Evolutionary conservation across 257 asterid species (phyloP), one percentile per base, ranked within the genome.

Genomic region (Plantago elongata): DNA sequence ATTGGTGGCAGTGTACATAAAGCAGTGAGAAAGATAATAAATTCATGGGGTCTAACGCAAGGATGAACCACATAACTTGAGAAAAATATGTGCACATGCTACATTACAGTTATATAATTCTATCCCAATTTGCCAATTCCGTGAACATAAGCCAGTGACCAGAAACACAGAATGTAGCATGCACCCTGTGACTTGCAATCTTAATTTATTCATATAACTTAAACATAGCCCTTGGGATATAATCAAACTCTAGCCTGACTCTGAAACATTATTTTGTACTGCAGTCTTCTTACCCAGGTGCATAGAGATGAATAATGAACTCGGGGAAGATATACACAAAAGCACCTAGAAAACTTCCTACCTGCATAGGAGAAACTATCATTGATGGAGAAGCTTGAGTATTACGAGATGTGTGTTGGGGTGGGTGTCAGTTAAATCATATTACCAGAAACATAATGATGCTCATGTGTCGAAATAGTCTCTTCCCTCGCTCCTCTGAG

Each of bases 251-350:
- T 34, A 50, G 64, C 43, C 54, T 51, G 1, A 49, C 57, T 22
- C 38, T 22, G 51, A 15, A 38, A 64, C 71, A 63, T 16, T 69
- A 18, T 55, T 8, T 34, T n/a, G 17, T 60, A 34, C 40, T 13
- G 27, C 13, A 46, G 50, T 61, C 51, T 45, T 54, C 81, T 73
- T 76, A 79, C 82, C 84, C 79, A 34, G 84, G 82, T 60, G 84
- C 82, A 68, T 73, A 79, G 14, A 62, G 45, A 68, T 61, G 77
- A 64, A 79, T 38, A 57, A 79, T 18, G 54, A 60, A 57, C 75
- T 79, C 79, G 13, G 84, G 70, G 59, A 70, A 76, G 60, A 71
- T 59, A 66, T 57, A 76, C 45, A 79, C 77, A 27, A 79, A 56
- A 66, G 78, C 63, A 62, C 75, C 81, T 44, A 45, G 66, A 51